Conservation (phyloP, 345 rosid species). For the Mallotus nudiflorus region DNA sequence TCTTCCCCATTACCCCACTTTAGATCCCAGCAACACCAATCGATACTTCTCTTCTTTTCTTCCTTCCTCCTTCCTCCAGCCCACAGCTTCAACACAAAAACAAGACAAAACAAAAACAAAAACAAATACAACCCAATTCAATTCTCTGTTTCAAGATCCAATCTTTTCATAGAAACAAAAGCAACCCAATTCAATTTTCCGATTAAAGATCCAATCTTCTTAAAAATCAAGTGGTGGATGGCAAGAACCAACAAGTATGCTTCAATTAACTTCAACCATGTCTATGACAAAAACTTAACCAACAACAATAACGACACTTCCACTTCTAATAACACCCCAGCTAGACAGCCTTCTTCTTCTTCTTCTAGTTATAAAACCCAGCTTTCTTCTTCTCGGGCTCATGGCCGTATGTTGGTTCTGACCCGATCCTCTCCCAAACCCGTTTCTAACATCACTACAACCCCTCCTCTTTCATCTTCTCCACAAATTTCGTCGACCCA, state of each 20-base stretch:
- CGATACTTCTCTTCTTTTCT: not conserved
- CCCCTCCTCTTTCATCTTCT: constrained; percentile 28
- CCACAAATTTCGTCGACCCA: constrained; percentile 13
- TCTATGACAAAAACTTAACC: constrained; percentile 52
- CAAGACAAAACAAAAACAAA: not conserved
- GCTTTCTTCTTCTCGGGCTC: constrained; percentile 35
- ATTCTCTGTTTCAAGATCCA: not conserved
- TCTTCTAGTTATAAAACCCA: constrained; percentile 28
- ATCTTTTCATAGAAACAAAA: not conserved
- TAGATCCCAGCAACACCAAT: not conserved
- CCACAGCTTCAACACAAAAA: not conserved
- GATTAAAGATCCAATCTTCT: not conserved
- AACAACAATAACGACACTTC: constrained; percentile 22
- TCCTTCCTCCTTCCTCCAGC: no score
- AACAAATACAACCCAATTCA: not conserved
- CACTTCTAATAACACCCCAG: not conserved
- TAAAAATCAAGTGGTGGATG: constrained; percentile 51
- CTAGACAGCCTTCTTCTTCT: constrained; percentile 33
- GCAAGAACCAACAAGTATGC: constrained; percentile 79
- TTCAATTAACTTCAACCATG: constrained; percentile 70
- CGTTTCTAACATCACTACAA: constrained; percentile 19
- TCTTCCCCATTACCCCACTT: not conserved
- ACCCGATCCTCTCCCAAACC: constrained; percentile 68
- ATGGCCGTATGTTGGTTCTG: constrained; percentile 91
- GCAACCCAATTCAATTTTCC: not conserved